Evolutionary conservation across 129 eudicot species (phyloP).

Genomic region (Pittosporum tobira): DNA sequence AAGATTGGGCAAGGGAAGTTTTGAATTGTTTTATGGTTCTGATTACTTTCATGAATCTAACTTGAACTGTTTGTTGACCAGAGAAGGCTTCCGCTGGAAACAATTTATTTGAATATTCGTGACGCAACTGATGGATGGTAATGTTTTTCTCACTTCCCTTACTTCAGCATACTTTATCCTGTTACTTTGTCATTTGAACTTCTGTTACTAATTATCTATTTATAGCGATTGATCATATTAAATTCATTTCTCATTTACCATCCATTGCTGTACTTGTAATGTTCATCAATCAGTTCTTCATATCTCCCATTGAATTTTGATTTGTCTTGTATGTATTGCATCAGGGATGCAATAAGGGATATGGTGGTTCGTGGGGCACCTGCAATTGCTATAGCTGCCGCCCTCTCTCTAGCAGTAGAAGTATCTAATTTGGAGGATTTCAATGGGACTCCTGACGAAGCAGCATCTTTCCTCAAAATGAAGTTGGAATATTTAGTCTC

Average conservation of each 20-base stretch:
- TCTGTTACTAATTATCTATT: neutral
- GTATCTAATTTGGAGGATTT: conserved; percentile 35
- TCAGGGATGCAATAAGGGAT: conserved; percentile 85
- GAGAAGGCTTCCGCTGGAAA: conserved; percentile 89
- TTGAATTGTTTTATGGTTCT: neutral
- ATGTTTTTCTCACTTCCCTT: neutral
- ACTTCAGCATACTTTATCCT: neutral
- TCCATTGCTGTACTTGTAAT: too few relatives aligned
- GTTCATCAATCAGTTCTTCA: too few relatives aligned
- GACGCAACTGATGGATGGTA: conserved; percentile 80
- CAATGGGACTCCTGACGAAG: conserved; percentile 54
- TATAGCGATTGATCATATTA: too few relatives aligned
- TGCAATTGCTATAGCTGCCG: conserved; percentile 98
- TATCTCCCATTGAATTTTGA: too few relatives aligned
- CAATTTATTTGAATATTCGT: conserved; percentile 63
- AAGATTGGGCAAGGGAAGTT: neutral
- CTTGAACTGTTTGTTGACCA: conserved; percentile 25
- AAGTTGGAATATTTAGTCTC: conserved; percentile 83
- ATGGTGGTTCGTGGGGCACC: conserved; percentile 99
- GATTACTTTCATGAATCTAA: neutral
- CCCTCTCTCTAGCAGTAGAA: conserved; percentile 92
- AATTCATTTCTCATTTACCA: too few relatives aligned
- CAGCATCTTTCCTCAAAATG: conserved; percentile 45
- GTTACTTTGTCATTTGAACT: neutral
- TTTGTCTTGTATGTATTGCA: neutral